Conservation (phyloP, 2,329 filamentous ascomycete genomes). For the Nemania diffusa region DNA sequence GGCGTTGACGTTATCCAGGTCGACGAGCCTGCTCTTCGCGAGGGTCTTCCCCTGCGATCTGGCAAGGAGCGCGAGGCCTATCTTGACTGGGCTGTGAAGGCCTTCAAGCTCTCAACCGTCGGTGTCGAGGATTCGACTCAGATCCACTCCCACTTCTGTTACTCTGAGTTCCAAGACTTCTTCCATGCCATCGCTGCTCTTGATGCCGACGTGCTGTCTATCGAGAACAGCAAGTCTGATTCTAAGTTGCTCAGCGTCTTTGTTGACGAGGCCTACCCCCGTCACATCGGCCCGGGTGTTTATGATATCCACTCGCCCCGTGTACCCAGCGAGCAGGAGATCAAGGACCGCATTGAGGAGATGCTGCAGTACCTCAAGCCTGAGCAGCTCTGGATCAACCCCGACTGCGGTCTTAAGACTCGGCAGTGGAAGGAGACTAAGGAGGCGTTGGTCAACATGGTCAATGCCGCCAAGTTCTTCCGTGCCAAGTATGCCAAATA, state of each 20-base stretch:
- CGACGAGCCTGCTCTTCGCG: constrained; percentile 98
- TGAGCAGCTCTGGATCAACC: constrained; percentile 99
- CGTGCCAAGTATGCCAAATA: constrained; percentile 85
- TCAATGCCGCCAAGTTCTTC: constrained; percentile 97
- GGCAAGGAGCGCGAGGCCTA: constrained; percentile 97
- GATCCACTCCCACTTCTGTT: constrained; percentile 99
- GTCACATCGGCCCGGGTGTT: constrained; percentile 98
- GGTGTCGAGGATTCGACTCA: constrained; percentile 96
- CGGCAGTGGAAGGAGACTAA: constrained; percentile 99
- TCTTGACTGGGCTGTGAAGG: constrained; percentile 96
- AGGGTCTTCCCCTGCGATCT: constrained; percentile 95
- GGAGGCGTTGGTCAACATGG: constrained; percentile 94
- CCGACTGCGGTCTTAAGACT: constrained; percentile 99
- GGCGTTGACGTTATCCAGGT: constrained; percentile 99
- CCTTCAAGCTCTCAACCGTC: constrained; percentile 94
- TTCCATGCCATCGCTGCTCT: constrained; percentile 99
- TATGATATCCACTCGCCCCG: constrained; percentile 99
- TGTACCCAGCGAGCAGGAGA: constrained; percentile 97
- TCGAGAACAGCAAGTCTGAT: constrained; percentile 99
- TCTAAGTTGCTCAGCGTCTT: constrained; percentile 99
- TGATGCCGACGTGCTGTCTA: constrained; percentile 97
- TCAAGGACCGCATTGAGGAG: constrained; percentile 96
- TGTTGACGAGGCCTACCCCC: constrained; percentile 94
- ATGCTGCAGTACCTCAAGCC: constrained; percentile 98
- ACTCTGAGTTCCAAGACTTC: constrained; percentile 99